A percentile compares a stretch with the other conserved stretches of the same genome.
phyloP scores from a whole-genome alignment of 768 basidiomycete species.

The Amanita jacksonii region DNA sequence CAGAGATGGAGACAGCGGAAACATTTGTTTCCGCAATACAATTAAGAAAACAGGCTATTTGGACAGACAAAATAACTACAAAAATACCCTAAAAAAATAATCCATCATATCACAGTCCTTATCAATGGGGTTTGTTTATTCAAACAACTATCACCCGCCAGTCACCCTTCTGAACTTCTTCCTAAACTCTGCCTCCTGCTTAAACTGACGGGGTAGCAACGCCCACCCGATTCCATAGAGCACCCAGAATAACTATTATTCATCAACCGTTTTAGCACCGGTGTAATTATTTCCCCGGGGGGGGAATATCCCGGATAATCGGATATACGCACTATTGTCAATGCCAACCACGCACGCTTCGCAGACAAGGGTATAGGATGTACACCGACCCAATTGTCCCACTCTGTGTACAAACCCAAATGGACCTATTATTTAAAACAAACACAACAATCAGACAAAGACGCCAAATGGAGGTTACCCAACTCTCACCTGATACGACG shows the following conservation, averaged over 20 bases:
- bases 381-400: constrained; percentile 24
- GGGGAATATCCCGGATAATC: neutral
- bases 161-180: constrained; percentile 3
- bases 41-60: too few species aligned
- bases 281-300: too few species aligned
- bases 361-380: constrained; percentile 30
- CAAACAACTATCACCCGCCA: neutral
- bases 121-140: too few species aligned
- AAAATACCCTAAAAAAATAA: too few species aligned
- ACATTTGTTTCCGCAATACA: too few species aligned
- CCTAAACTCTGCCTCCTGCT: constrained; percentile 26
- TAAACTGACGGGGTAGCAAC: constrained; percentile 36
- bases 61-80: too few species aligned
- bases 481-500: constrained; percentile 36
- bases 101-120: too few species aligned
- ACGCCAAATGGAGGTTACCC: too few species aligned
- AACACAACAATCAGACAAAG: too few species aligned
- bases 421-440: constrained; percentile 27
- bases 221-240: constrained; percentile 33
- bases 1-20: too few species aligned
- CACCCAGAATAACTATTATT: constrained; percentile 40
- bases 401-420: constrained; percentile 40
- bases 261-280: neutral
- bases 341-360: constrained; percentile 38
- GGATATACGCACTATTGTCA: constrained; percentile 26